Evolutionary conservation across 129 eudicot genomes (phyloP).

Genomic region (Flaveria trinervia): DNA sequence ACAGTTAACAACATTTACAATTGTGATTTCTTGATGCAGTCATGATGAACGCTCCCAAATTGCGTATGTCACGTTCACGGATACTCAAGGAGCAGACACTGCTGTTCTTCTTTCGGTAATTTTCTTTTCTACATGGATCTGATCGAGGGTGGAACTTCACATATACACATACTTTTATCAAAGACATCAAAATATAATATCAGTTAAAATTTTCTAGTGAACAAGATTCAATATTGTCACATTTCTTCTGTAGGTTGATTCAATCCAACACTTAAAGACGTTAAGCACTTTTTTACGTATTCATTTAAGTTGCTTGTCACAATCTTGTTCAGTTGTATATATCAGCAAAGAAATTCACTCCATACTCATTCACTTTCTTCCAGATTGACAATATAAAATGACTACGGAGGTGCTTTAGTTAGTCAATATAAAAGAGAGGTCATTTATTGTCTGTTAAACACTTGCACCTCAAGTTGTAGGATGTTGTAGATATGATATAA

Average conservation of each 20-base stretch:
- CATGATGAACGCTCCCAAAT: conserved; percentile 66
- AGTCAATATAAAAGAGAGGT: background rate
- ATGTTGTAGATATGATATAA: background rate
- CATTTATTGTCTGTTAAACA: conserved; percentile 2
- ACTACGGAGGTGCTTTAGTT: background rate
- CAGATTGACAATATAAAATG: conserved; percentile 6
- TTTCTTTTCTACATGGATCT: conserved; percentile 18
- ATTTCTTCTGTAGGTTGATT: background rate
- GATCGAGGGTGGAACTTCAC: conserved; percentile 5
- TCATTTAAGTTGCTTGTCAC: background rate
- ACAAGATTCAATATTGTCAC: background rate
- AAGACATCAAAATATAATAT: background rate
- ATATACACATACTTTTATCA: conserved; percentile 8
- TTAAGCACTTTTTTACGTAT: background rate
- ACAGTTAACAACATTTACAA: conserved; percentile 1
- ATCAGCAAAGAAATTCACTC: conserved; percentile 17
- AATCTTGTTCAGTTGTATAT: background rate
- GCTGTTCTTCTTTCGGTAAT: conserved; percentile 93
- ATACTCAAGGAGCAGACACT: conserved; percentile 91
- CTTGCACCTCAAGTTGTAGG: background rate
- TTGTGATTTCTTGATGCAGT: conserved; percentile 44
- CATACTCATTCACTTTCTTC: background rate
- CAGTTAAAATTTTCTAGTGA: background rate
- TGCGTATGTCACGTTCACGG: conserved; percentile 92
- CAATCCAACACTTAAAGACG: background rate